Evolutionary conservation across 164 flowering plant genomes (phyloP).

Genomic region (Dillenia suffruticosa): DNA sequence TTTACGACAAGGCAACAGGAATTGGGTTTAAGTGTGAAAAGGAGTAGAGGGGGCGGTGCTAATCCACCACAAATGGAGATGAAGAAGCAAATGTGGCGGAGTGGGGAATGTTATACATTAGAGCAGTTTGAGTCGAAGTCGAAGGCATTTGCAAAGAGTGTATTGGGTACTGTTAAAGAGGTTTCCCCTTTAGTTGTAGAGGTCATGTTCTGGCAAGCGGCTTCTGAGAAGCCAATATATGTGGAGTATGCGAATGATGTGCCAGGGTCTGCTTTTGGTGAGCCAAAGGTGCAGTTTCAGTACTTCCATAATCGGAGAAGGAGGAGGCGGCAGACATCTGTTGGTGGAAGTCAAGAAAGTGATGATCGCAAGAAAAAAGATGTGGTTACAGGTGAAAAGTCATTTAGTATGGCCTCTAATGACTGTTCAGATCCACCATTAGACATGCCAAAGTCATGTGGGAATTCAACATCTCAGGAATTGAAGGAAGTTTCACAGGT

Average conservation of each 20-base stretch:
- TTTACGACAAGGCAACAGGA: conserved; percentile 97
- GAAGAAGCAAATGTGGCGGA: conserved; percentile 93
- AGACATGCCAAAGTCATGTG: conserved; percentile 14
- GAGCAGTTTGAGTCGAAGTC: conserved; percentile 94
- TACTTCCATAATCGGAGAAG: conserved; percentile 42
- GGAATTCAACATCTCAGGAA: conserved; percentile 8
- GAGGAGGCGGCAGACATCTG: conserved; percentile 36
- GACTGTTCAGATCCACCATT: conserved; percentile 13
- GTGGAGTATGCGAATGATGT: conserved; percentile 98
- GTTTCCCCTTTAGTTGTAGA: conserved; percentile 64
- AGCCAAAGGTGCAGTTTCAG: conserved; percentile 55
- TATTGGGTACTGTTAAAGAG: conserved; percentile 59
- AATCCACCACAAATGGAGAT: conserved; percentile 17
- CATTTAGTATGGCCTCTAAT: conserved; percentile 1
- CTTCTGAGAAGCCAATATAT: conserved; percentile 79
- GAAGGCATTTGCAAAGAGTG: conserved; percentile 60
- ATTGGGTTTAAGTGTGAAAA: conserved; percentile 59
- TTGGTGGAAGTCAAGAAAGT: conserved; percentile 19
- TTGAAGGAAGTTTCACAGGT: conserved; percentile 21
- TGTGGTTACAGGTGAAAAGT: conserved; percentile 12
- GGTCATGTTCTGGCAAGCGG: conserved; percentile 84
- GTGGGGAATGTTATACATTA: conserved; percentile 85
- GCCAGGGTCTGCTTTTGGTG: conserved; percentile 93
- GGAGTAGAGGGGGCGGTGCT: conserved; percentile 29
- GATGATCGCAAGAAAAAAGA: conserved; percentile 22